Evolutionary conservation across 768 basidiomycete species (phyloP), one percentile per base, ranked within the genome.

Genomic region (Arthromyces matolae): DNA sequence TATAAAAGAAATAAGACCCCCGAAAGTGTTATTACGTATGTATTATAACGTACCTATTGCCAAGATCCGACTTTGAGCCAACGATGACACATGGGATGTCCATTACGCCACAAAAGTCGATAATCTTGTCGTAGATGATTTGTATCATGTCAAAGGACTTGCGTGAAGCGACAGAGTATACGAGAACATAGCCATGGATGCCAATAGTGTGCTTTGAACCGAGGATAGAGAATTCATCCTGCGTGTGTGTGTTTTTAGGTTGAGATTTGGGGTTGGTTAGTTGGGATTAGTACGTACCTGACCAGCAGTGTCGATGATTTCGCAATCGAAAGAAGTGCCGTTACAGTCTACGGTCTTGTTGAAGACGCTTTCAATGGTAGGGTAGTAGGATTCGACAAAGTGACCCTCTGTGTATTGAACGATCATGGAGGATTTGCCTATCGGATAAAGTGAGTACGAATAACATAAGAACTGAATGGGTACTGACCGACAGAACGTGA

Each of bases 281-380:
- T 27, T 35, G 35, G 14, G 49, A 27, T 20, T 20, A n/a, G 13
- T 32, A 66, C 79, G 51, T 47, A 91, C 92, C 78, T 94, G 93
- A 28, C 94, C 94, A 27, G 93, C 93, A 43, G 91, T 94, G 68
- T 96, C 93, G 57, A 94, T 86, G 67, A 97, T 89, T 71, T 94
- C 89, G 70, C 91, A 93, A 51, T 90, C 82, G 60, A 89, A 95
- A 52, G 92, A 86, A 16, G 77, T 72, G 44, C 92, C 92, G 41
- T 87, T 84, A 71, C 84, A 80, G 55, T 73, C 77, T 62, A 96
- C 77, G 45, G 72, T 77, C 72, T 93, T 93, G 47, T 77, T 72
- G 60, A 84, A 84, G 20, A 83, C 84, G 57, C 72, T 79, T 67
- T 95, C 92, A 64, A 93, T 93, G 52, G 92, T 95, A 25, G 93